Base-by-base conservation (phyloP, 768 basidiomycete species). In the Hypsizygus marmoreus region DNA sequence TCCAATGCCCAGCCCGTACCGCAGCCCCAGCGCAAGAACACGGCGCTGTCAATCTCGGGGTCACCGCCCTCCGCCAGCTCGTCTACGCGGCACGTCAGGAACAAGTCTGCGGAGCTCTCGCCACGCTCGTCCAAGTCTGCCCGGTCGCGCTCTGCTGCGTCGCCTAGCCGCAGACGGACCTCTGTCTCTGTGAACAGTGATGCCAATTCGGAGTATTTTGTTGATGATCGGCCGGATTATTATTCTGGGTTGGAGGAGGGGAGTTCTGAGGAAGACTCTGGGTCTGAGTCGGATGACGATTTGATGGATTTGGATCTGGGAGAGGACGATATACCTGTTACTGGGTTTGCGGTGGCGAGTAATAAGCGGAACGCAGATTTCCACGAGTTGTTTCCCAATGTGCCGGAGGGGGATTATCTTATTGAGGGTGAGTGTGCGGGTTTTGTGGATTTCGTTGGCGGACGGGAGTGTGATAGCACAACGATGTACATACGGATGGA, bases 281-380 rank as follows among this genome's bases (percentile, higher is more conserved):
- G 53, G 33, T 62, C 69, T 11, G 49, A 58, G 39, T 63, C 69
- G 49, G 40, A 60, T 22, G 60, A 69, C 46, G 66, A 67, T 40
- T 51, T 67, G 26, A 62, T 60, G 73, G 68, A 69, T 22, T 50
- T 76, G 49, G 73, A 71, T 49, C 46, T 86, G 81, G 76, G n/a
- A 43, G 75, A 81, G 39, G 82, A 86, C 41, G 88, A 90, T 57
- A 89, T 91, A 10, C 86, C 94, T 1, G 89, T 97, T 4, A 94
- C 91, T 5, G 94, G 95, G 2, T 98, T 97, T 63, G 94, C 95
- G 0, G 94, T 97, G n/a, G 95, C 95, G 4, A 95, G 91, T 64
- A 91, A 82, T 58, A 91, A 90, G 63, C 70, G 95, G 43, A 97
- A 97, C 60, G 81, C 86, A 2, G 95, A 97, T 60, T 98, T 98